Evolutionary conservation across 2,329 filamentous ascomycete genomes (phyloP), one percentile per base, ranked within the genome.

Genomic region (Colletotrichum phormii): DNA sequence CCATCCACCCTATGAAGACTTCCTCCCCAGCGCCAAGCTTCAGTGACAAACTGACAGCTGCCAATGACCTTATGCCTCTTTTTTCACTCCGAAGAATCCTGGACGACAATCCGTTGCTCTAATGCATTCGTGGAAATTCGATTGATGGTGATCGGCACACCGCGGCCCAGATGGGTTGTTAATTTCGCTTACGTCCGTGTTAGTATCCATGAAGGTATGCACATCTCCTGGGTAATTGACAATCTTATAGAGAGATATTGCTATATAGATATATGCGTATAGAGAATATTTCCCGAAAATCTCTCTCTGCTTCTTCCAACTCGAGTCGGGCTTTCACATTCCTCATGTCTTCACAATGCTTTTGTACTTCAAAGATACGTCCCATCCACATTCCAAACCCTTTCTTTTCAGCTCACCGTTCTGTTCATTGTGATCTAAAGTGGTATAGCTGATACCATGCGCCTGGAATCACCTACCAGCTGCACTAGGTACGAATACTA

Each of bases 161-260:
- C 54, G 54, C 57, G 62, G 46, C 66, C 49, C 29, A 31, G 31
- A 61, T 53, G 51, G 35, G 71, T 29, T 70, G 60, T 46, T 51
- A 60, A 73, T 73, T 46, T 73, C 71, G 71, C 71, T 73, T 70
- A 42, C 31, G 49, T 42, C 62, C 13, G 37, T 42, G 42, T 24
- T 55, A 18, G 9, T 18, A 42, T 22, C 46, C 31, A 3, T 15
- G 29, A 4, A 15, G 24, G 11, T n/a, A 5, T 63, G 46, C n/a
- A 15, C 8, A 54, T 37, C 15, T 37, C 18, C 12, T 18, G n/a
- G n/a, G 18, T 53, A 0, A 3, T 12, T 2, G 9, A 18, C 4
- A 3, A 18, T 18, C 12, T 9, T 4, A 12, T 29, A 54, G 4
- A 11, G 24, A 5, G 18, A 62, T 62, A 62, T 24, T 11, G 1